phyloP scores from a whole-genome alignment of 805 yeast genomes.

The Wickerhamiella brachini region DNA sequence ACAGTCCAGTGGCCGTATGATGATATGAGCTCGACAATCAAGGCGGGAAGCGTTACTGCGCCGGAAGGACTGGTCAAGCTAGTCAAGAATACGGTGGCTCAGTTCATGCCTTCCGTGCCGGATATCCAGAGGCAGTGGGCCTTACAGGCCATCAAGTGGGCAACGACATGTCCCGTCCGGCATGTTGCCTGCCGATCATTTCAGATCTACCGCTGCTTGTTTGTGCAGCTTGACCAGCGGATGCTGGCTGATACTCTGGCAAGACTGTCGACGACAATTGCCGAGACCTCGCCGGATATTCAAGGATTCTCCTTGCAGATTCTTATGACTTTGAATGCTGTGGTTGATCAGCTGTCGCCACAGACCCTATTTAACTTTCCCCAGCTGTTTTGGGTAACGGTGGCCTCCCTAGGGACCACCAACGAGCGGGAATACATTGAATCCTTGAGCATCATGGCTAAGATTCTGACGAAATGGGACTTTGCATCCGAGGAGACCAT shows the following conservation, averaged over 20 bases:
- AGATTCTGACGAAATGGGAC: constrained; percentile 76
- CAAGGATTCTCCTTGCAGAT: constrained; percentile 97
- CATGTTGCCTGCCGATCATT: constrained; percentile 95
- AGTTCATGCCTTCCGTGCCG: constrained; percentile 28
- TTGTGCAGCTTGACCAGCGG: constrained; percentile 67
- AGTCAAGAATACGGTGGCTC: constrained; percentile 46
- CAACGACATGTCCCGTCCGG: constrained; percentile 92
- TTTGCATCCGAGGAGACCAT: constrained; percentile 76
- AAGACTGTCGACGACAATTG: constrained; percentile 79
- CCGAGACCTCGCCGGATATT: constrained; percentile 78
- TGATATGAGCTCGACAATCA: constrained; percentile 60
- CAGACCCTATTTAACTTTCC: constrained; percentile 76
- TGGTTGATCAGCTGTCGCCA: constrained; percentile 71
- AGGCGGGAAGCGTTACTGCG: constrained; percentile 50
- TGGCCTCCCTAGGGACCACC: constrained; percentile 77
- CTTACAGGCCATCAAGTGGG: constrained; percentile 73
- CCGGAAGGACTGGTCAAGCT: constrained; percentile 75
- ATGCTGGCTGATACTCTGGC: constrained; percentile 93
- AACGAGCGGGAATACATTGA: constrained; percentile 92
- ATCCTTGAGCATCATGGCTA: constrained; percentile 64
- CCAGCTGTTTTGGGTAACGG: constrained; percentile 88
- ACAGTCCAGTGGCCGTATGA: constrained; percentile 69
- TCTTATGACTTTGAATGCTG: constrained; percentile 86
- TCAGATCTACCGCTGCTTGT: constrained; percentile 74
- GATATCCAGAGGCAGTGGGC: constrained; percentile 46